Base-by-base conservation (phyloP, 2,329 filamentous ascomycete genomes). In the Fonsecaea monophora region DNA sequence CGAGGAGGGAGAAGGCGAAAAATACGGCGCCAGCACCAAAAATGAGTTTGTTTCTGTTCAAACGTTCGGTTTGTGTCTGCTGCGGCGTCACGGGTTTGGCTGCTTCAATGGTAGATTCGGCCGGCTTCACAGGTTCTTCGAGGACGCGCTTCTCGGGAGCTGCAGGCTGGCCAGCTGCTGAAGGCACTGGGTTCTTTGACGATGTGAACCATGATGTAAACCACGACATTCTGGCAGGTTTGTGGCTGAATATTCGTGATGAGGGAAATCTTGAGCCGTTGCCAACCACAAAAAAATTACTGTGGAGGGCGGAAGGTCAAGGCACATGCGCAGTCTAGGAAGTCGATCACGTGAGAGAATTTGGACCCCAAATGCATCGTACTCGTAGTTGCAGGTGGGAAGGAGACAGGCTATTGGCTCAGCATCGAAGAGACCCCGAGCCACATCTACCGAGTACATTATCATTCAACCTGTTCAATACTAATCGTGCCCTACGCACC, bases 1-100 rank as follows among this genome's bases (percentile, higher is more conserved):
- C 82, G 62, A 89, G 76, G 1, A 90, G 82, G 0, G 92, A 92
- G 69, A 93, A 83, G 25, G 86, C 81, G 70, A 96, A 86, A 79
- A 96, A 96, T 63, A 87, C 83, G 10, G 91, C 85, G 50, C 94
- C 94, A 68, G 89, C 88, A 73, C 89, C 82, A 78, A 95, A 90
- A 66, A 97, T 70, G 38, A 73, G 56, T 78, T 77, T 93, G 89
- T 62, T 84, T 84, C 58, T 85, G 76, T 48, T 83, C 85, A 74
- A 66, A 34, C 62, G 63, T n/a, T 68, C 48, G 9, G 38, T 50
- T 40, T 68, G 70, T 34, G 65, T 42, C 38, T 37, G 53, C 32
- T 67, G 68, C 53, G 53, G 53, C 34, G 60, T 55, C 53, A 65
- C 34, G 21, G 64, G 60, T 34, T 62, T 40, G 18, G 25, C 48